phyloP scores from a whole-genome alignment of 2,329 filamentous ascomycete genomes.

The Anthostomella pinea region DNA sequence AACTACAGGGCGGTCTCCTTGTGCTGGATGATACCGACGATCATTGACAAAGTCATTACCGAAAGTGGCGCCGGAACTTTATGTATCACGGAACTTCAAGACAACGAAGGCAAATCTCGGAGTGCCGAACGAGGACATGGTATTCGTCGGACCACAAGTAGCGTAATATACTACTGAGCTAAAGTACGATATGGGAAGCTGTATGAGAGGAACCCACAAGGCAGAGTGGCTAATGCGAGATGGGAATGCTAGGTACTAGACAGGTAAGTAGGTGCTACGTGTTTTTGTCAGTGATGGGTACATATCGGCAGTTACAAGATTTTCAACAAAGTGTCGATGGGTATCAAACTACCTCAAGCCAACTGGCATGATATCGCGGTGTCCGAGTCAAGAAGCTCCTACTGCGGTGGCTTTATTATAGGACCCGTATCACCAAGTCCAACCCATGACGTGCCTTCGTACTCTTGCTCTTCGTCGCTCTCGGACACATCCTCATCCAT shows the following conservation, averaged over 20 bases:
- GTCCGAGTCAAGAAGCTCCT: no score
- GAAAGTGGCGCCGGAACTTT: conserved; percentile 22
- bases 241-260: neutral
- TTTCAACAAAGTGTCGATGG: neutral
- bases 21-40: no score
- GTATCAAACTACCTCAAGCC: conserved; percentile 2
- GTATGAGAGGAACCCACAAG: conserved; percentile 26
- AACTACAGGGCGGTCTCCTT: conserved; percentile 34
- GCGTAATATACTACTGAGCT: conserved; percentile 28
- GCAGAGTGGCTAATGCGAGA: conserved; percentile 24
- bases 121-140: conserved; percentile 27
- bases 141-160: conserved; percentile 28
- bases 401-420: conserved; percentile 18
- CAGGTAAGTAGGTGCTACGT: neutral
- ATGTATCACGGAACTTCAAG: conserved; percentile 22
- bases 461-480: conserved; percentile 11
- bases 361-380: neutral
- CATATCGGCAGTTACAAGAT: conserved; percentile 5
- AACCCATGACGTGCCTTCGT: conserved; percentile 17
- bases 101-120: conserved; percentile 27
- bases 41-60: conserved; percentile 20
- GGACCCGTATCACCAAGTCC: conserved; percentile 12
- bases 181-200: conserved; percentile 29
- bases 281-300: no score
- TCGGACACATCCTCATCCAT: conserved; percentile 22